Evolutionary conservation across 331 rosid genomes (phyloP).

Genomic region (Telfairia occidentalis): DNA sequence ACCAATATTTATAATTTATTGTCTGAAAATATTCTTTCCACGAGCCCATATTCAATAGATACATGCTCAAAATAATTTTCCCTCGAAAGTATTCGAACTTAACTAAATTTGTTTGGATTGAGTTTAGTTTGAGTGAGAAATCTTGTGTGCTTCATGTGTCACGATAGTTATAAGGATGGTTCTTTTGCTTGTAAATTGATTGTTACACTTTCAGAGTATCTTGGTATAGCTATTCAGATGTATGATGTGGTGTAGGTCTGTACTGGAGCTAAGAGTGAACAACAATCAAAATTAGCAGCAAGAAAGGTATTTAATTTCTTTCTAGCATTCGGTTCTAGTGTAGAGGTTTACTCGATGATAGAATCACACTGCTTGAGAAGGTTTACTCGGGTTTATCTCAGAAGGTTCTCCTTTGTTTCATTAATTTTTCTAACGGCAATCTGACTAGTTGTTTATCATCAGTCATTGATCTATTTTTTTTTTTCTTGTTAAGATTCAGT

Average conservation of each 20-base stretch:
- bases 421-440: not conserved
- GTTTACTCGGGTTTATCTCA: not conserved
- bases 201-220: not conserved
- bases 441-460: not conserved
- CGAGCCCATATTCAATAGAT: not conserved
- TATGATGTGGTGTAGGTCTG: conserved; percentile 50
- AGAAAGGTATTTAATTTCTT: conserved; percentile 51
- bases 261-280: conserved; percentile 92
- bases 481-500: not conserved
- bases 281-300: conserved; percentile 86
- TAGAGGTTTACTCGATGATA: not conserved
- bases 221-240: not conserved
- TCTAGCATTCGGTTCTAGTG: not conserved
- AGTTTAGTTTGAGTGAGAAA: not conserved
- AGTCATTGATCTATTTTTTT: not conserved
- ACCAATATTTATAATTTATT: not conserved
- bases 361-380: not conserved
- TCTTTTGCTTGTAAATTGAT: not conserved
- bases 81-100: not conserved
- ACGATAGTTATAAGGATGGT: not conserved
- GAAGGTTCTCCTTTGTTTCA: not conserved
- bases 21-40: not conserved
- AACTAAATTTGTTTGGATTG: not conserved
- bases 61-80: not conserved
- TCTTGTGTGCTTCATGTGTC: not conserved